These are phyloP conservation scores for Solanum chilense DNA, from an alignment of 257 asterid genomes.

Conservation along the genomic window DNA sequence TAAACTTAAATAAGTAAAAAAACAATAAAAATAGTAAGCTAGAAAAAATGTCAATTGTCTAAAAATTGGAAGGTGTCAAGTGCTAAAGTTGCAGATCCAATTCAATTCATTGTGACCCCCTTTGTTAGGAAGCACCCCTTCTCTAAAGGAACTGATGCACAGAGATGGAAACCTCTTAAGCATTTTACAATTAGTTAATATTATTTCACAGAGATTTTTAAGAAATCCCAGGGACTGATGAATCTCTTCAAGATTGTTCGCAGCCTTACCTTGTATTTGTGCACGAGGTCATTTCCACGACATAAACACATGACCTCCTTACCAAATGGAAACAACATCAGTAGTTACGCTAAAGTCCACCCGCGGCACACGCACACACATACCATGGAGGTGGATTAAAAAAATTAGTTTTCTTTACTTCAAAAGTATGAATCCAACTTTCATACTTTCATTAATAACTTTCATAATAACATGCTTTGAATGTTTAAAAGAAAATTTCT, in stretches of 20 bases:
- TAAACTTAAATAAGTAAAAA: too few relatives aligned
- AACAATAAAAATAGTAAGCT: too few relatives aligned
- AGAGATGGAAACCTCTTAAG: background rate
- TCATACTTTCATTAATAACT: too few relatives aligned
- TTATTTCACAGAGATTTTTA: background rate
- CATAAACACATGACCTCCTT: background rate
- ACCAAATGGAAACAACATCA: background rate
- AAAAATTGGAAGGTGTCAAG: too few relatives aligned
- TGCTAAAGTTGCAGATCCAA: too few relatives aligned
- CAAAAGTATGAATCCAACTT: too few relatives aligned
- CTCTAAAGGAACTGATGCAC: background rate
- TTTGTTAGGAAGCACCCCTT: background rate
- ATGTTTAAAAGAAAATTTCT: too few relatives aligned
- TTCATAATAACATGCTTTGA: too few relatives aligned
- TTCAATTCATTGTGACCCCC: background rate
- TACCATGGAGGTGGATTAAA: too few relatives aligned
- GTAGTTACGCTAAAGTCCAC: background rate
- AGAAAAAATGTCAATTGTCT: too few relatives aligned
- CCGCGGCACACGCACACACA: accelerated
- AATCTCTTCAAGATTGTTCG: background rate
- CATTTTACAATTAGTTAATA: background rate
- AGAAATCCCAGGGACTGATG: too few relatives aligned
- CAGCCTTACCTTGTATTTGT: background rate
- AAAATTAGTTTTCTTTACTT: too few relatives aligned
- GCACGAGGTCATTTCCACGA: background rate